Evolutionary conservation across 106 monocot species (phyloP).

Genomic region (Dioscorea zingiberensis): DNA sequence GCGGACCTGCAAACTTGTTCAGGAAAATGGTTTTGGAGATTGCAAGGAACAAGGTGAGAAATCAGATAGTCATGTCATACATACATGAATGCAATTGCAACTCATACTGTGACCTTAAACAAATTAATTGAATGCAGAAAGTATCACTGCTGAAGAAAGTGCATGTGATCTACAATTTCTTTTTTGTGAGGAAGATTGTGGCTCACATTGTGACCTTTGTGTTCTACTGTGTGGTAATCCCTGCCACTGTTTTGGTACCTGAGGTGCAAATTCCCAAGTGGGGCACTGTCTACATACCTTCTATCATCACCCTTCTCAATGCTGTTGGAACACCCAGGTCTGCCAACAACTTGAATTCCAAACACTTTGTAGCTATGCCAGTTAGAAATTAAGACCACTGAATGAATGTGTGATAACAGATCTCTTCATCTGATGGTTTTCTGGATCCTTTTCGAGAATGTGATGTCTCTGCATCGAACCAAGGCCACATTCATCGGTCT

Average conservation of each 20-base stretch:
- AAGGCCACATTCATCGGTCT: slow-evolving; percentile 46
- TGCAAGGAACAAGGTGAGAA: slow-evolving; percentile 30
- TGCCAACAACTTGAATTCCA: background rate
- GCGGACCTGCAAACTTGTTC: slow-evolving; percentile 62
- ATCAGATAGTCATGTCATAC: too few relatives aligned
- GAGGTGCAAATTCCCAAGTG: slow-evolving; percentile 43
- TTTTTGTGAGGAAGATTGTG: slow-evolving; percentile 44
- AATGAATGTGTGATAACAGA: slow-evolving; percentile 1
- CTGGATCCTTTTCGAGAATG: slow-evolving; percentile 62
- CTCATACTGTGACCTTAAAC: too few relatives aligned
- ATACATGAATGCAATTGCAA: too few relatives aligned
- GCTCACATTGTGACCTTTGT: slow-evolving; percentile 48
- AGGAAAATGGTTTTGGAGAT: slow-evolving; percentile 64
- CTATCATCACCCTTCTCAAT: slow-evolving; percentile 46
- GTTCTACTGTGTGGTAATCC: slow-evolving; percentile 48
- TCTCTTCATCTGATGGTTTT: slow-evolving; percentile 46
- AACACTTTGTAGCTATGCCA: too few relatives aligned
- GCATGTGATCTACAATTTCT: slow-evolving; percentile 53
- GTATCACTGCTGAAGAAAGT: slow-evolving; percentile 38
- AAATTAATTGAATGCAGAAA: slow-evolving; percentile 43
- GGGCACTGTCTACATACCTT: slow-evolving; percentile 47
- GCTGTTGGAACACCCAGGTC: slow-evolving; percentile 52
- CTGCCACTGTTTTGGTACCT: slow-evolving; percentile 38
- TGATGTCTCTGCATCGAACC: slow-evolving; percentile 47
- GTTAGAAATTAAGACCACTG: too few relatives aligned